These are phyloP conservation scores for Cyanodermella asteris DNA, from an alignment of 2,329 filamentous ascomycete genomes.

Conservation along the genomic window DNA sequence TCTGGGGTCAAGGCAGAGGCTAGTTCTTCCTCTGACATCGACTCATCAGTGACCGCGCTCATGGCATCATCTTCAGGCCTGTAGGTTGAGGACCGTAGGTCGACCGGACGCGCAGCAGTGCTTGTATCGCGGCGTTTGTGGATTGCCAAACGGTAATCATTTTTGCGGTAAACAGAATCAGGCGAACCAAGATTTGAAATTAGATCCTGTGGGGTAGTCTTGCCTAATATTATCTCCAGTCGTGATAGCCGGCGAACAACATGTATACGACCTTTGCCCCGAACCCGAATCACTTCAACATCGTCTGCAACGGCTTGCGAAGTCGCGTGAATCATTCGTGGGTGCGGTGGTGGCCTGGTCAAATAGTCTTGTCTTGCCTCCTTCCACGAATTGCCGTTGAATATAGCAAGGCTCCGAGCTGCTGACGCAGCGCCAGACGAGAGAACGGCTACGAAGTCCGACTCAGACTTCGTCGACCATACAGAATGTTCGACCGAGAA, in stretches of 20 bases:
- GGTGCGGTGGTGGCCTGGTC: constrained; percentile 48
- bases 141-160: constrained; percentile 71
- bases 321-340: too few species aligned
- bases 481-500: constrained; percentile 56
- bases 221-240: constrained; percentile 53
- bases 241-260: constrained; percentile 49
- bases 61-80: constrained; percentile 44
- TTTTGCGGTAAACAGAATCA: constrained; percentile 82
- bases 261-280: constrained; percentile 60
- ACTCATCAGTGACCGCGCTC: constrained; percentile 46
- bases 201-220: constrained; percentile 81
- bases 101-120: constrained; percentile 2
- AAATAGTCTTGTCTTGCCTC: constrained; percentile 59
- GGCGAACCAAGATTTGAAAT: constrained; percentile 80
- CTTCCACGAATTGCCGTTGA: constrained; percentile 76
- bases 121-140: constrained; percentile 36
- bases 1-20: constrained; percentile 49
- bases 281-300: constrained; percentile 56
- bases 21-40: constrained; percentile 35
- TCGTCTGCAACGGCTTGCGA: constrained; percentile 56
- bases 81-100: too few species aligned
- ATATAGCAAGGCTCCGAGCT: constrained; percentile 75
- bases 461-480: constrained; percentile 47
- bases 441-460: constrained; percentile 69
- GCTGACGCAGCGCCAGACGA: constrained; percentile 56